A percentile compares a stretch with the other conserved stretches of the same genome.
Evolutionary conservation across 805 yeast species (phyloP).

Genomic region (Candida lessepsii): DNA sequence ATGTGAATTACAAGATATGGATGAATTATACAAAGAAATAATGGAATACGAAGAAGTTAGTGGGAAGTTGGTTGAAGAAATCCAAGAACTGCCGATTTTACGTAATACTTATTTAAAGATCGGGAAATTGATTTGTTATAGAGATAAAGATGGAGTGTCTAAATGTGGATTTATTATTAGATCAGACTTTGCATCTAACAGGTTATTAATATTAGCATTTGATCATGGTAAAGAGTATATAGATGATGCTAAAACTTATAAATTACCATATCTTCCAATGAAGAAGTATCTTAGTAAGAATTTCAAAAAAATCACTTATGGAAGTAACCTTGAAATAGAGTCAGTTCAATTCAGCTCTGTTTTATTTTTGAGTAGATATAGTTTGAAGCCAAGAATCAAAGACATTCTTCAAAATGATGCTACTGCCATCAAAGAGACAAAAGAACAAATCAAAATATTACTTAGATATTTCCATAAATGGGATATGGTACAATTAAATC

Average conservation of each 20-base stretch:
- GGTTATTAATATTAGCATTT: conserved; percentile 44
- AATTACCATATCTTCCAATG: conserved; percentile 40
- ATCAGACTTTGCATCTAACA: conserved; percentile 30
- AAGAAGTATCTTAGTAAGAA: conserved; percentile 31
- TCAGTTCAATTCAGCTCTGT: conserved; percentile 42
- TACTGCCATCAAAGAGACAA: conserved; percentile 35
- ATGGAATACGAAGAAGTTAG: conserved; percentile 46
- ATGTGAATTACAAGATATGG: conserved; percentile 41
- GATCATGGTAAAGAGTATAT: conserved; percentile 39
- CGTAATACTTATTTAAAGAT: conserved; percentile 43
- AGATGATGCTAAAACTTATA: conserved; percentile 19
- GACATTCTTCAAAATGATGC: conserved; percentile 36
- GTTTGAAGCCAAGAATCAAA: conserved; percentile 31
- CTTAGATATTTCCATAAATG: conserved; percentile 40
- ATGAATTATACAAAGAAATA: conserved; percentile 43
- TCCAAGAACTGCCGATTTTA: conserved; percentile 48
- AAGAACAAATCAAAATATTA: conserved; percentile 32
- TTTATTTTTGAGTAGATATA: conserved; percentile 43
- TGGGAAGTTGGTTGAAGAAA: conserved; percentile 45
- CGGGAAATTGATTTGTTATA: conserved; percentile 61
- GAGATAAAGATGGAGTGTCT: conserved; percentile 43
- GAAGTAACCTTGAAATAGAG: conserved; percentile 33
- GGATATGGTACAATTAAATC: conserved; percentile 43
- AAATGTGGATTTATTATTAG: conserved; percentile 57
- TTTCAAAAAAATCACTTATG: conserved; percentile 35